Evolutionary conservation across 306 rosid species (phyloP).

Genomic region (Acacia crassicarpa): DNA sequence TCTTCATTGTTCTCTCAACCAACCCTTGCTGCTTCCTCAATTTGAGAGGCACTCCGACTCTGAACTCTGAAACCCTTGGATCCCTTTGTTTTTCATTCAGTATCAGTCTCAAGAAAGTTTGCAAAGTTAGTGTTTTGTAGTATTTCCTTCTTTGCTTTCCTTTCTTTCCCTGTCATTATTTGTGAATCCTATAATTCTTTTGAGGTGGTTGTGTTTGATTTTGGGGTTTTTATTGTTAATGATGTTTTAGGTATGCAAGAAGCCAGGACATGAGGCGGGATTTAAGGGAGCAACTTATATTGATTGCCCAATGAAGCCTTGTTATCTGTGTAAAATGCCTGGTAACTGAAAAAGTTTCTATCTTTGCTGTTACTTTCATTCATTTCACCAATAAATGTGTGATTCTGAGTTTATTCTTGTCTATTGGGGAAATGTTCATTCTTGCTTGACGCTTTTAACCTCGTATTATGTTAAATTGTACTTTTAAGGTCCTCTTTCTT

Average conservation of each 20-base stretch:
- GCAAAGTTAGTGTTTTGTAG: conserved; percentile 54
- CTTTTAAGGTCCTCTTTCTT: not conserved
- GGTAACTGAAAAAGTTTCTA: conserved; percentile 41
- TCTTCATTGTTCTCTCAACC: too few species aligned
- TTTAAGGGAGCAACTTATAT: conserved; percentile 92
- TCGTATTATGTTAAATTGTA: not conserved
- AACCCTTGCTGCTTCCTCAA: too few species aligned
- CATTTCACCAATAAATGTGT: not conserved
- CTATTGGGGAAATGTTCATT: not conserved
- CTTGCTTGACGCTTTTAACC: not conserved
- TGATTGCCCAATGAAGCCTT: conserved; percentile 98
- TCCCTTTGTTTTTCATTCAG: conserved; percentile 18
- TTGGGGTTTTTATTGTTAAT: conserved; percentile 17
- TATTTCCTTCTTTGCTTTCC: not conserved
- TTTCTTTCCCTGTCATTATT: not conserved
- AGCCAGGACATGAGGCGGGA: conserved; percentile 94
- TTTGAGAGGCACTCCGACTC: too few species aligned
- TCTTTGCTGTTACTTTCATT: not conserved
- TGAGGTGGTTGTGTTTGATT: not conserved
- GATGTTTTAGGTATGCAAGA: conserved; percentile 71
- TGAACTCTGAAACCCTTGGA: too few species aligned
- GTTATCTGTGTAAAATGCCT: conserved; percentile 92
- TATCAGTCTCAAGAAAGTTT: conserved; percentile 73
- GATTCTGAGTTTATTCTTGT: not conserved
- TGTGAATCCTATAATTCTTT: not conserved